Evolutionary conservation across 2,329 filamentous ascomycete genomes (phyloP).

Genomic region (Diaporthe destruens): DNA sequence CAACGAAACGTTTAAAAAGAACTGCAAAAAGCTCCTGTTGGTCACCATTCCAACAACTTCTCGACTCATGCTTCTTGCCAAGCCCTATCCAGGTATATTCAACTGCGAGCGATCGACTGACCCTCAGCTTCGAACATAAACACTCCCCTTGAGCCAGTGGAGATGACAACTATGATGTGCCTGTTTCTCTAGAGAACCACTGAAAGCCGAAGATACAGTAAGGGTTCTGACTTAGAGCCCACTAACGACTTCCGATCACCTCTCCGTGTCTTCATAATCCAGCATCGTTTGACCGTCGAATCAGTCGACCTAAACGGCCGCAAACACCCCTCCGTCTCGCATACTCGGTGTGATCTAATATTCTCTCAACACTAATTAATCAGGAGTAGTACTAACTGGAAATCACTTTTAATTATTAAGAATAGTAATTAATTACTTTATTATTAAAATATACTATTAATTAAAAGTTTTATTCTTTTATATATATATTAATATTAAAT

Average conservation of each 20-base stretch:
- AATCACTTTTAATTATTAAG: not conserved
- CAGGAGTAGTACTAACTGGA: not conserved
- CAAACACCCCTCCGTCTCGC: not conserved
- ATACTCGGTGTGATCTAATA: not conserved
- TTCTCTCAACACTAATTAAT: not conserved
- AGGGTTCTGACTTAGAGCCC: not conserved
- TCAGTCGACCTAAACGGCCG: not conserved
- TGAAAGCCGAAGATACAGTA: not conserved
- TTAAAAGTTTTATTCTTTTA: too few relatives aligned
- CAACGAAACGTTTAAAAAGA: too few relatives aligned
- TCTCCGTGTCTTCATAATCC: not conserved
- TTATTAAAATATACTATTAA: too few relatives aligned
- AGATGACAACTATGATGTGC: not conserved
- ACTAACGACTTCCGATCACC: not conserved
- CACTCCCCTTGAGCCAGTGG: too few relatives aligned
- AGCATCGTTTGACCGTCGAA: not conserved
- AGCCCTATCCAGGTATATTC: too few relatives aligned
- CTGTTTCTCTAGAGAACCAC: not conserved
- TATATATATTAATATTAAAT: too few relatives aligned
- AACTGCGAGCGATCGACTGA: too few relatives aligned
- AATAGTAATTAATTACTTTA: not conserved
- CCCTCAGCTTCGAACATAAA: too few relatives aligned
- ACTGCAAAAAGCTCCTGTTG: too few relatives aligned
- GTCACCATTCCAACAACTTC: too few relatives aligned
- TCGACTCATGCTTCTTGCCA: too few relatives aligned